Conservation (phyloP, 2,329 filamentous ascomycete genomes). For the Pseudovirgaria hyperparasitica region DNA sequence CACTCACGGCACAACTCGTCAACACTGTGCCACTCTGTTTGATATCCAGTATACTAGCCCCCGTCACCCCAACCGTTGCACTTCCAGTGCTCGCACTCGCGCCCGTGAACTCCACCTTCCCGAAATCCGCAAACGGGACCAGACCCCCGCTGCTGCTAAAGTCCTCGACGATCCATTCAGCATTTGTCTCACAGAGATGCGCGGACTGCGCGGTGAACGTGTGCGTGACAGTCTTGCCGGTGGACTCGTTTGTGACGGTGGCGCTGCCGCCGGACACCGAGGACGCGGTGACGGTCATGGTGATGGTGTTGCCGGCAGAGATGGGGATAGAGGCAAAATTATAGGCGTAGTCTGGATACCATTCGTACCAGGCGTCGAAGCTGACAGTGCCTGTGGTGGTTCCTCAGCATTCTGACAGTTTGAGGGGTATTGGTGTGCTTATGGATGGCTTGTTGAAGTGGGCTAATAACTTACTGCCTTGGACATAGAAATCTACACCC, state of each 20-base stretch:
- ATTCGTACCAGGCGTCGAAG: constrained; percentile 49
- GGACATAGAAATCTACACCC: constrained; percentile 43
- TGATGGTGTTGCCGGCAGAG: constrained; percentile 32
- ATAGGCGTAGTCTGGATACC: constrained; percentile 45
- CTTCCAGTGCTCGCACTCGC: constrained; percentile 20
- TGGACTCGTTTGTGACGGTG: constrained; percentile 40
- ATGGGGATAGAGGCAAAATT: constrained; percentile 37
- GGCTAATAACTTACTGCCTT: too few relatives aligned
- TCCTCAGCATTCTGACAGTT: too few relatives aligned
- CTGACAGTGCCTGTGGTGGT: constrained; percentile 17
- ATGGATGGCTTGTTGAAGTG: too few relatives aligned
- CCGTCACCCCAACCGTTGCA: constrained; percentile 20
- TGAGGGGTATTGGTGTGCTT: constrained; percentile 1
- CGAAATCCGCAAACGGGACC: constrained; percentile 36
- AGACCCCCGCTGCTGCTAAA: constrained; percentile 27
- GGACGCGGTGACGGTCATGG: constrained; percentile 25
- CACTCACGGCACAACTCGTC: too few relatives aligned
- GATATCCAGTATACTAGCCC: constrained; percentile 34
- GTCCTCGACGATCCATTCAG: constrained; percentile 52
- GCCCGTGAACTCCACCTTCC: constrained; percentile 32
- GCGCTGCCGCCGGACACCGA: constrained; percentile 32
- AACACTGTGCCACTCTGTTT: constrained; percentile 27
- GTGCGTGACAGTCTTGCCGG: constrained; percentile 39
- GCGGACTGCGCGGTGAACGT: constrained; percentile 32
- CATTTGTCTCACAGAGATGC: constrained; percentile 42